Evolutionary conservation across 2,329 filamentous ascomycete genomes (phyloP).

Genomic region (Diaporthe batatas): DNA sequence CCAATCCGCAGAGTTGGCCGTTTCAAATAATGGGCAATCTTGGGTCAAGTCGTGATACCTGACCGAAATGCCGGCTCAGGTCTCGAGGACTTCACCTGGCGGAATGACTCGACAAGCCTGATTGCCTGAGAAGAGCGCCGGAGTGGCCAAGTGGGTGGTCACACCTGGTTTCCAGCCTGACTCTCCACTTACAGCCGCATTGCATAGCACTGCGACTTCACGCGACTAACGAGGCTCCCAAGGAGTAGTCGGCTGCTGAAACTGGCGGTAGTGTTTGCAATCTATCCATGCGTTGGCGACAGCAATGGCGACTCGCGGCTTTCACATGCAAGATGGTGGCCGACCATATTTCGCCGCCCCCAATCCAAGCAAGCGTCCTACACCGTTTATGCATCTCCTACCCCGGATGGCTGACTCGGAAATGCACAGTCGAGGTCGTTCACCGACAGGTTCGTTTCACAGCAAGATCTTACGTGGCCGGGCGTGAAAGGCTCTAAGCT

Average conservation of each 20-base stretch:
- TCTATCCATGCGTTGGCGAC: slow-evolving; percentile 11
- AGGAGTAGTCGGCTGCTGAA: slow-evolving; percentile 17
- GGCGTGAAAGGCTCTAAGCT: slow-evolving; percentile 26
- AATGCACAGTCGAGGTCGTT: slow-evolving; percentile 14
- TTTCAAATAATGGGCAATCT: slow-evolving; percentile 23
- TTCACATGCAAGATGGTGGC: slow-evolving; percentile 12
- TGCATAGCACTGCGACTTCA: slow-evolving; percentile 20
- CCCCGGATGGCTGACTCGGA: slow-evolving; percentile 25
- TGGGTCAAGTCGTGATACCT: slow-evolving; percentile 31
- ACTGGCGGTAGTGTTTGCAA: slow-evolving; percentile 8
- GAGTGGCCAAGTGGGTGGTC: slow-evolving; percentile 10
- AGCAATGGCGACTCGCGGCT: slow-evolving; percentile 6
- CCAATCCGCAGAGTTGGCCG: not conserved
- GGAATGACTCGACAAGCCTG: slow-evolving; percentile 23
- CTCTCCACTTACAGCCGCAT: slow-evolving; percentile 26
- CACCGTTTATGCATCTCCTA: slow-evolving; percentile 23
- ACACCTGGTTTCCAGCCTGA: slow-evolving; percentile 3
- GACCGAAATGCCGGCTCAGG: slow-evolving; percentile 29
- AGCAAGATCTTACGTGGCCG: slow-evolving; percentile 27
- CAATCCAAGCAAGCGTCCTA: slow-evolving; percentile 12
- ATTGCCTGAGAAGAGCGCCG: slow-evolving; percentile 20
- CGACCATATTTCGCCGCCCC: not conserved
- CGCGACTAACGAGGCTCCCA: slow-evolving; percentile 29
- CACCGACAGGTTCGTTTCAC: slow-evolving; percentile 20
- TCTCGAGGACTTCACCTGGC: slow-evolving; percentile 13